Percentiles rank a stretch among this genome's conserved stretches.
Evolutionary conservation across 257 asterid genomes (phyloP).

Genomic region (Ilex aquifolium): DNA sequence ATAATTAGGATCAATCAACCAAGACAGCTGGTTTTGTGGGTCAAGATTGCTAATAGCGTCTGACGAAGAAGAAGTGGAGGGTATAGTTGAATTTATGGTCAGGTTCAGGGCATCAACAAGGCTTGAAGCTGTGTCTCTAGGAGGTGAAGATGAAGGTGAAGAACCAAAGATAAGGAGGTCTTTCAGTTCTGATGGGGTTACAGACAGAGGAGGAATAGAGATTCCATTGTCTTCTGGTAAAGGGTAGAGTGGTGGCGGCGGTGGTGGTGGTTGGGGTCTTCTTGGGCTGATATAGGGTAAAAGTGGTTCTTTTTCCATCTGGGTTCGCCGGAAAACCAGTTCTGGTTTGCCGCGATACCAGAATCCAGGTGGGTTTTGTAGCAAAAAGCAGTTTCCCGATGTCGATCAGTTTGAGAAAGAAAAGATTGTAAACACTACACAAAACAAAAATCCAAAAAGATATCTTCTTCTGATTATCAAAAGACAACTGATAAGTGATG

Average conservation of each 20-base stretch:
- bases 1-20: constrained; percentile 60
- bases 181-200: constrained; percentile 69
- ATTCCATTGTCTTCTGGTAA: constrained; percentile 59
- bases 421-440: too few species aligned
- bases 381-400: too few species aligned
- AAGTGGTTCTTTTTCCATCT: constrained; percentile 75
- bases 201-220: constrained; percentile 43
- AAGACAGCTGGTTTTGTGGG: constrained; percentile 32
- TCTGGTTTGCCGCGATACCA: constrained; percentile 3
- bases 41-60: constrained; percentile 26
- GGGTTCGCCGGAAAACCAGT: constrained; percentile 13
- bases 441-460: too few species aligned
- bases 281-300: constrained; percentile 36
- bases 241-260: constrained; percentile 45
- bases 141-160: constrained; percentile 30
- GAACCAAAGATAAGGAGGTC: constrained; percentile 66
- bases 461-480: too few species aligned
- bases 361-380: constrained; percentile 1
- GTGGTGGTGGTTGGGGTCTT: constrained; percentile 22
- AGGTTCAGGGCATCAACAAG: constrained; percentile 43
- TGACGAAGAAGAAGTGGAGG: background rate
- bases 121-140: constrained; percentile 28
- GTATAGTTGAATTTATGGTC: constrained; percentile 25
- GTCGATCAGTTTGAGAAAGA: too few species aligned
- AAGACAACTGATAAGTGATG: too few species aligned